These are phyloP conservation scores for Brettanomyces anomalus DNA, from an alignment of 805 yeast genomes.

Conservation along the genomic window DNA sequence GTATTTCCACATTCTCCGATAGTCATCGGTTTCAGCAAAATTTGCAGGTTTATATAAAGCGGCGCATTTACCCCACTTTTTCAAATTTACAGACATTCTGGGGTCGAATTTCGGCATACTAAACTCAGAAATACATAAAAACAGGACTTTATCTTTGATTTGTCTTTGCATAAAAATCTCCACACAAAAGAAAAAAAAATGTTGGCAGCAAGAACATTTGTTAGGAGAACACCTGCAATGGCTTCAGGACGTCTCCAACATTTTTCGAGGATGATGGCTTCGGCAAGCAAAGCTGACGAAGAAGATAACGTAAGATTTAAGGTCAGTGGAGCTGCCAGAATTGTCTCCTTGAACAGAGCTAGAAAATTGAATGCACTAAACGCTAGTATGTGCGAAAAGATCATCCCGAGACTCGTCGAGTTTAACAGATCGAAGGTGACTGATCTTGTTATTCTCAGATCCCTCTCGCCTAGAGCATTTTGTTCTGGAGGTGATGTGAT, in stretches of 20 bases:
- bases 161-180: too few species aligned
- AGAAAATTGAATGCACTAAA: constrained; percentile 78
- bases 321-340: constrained; percentile 55
- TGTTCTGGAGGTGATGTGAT: constrained; percentile 98
- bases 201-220: too few species aligned
- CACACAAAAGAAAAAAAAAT: neutral
- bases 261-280: constrained; percentile 1
- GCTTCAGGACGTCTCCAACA: too few species aligned
- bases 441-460: constrained; percentile 58
- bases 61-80: too few species aligned
- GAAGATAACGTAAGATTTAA: constrained; percentile 43
- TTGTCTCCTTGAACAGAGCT: constrained; percentile 72
- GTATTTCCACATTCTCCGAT: too few species aligned
- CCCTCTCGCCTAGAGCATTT: constrained; percentile 59
- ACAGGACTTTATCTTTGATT: too few species aligned
- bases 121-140: too few species aligned
- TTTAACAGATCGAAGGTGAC: constrained; percentile 62
- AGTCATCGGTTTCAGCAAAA: too few species aligned
- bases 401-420: constrained; percentile 67
- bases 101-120: too few species aligned
- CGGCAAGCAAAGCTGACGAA: neutral
- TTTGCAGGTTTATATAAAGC: too few species aligned
- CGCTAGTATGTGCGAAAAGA: constrained; percentile 61
- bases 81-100: too few species aligned
- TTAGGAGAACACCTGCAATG: too few species aligned